Evolutionary conservation across 2,329 filamentous ascomycete species (phyloP).

Genomic region (Fusarium guadeloupense): DNA sequence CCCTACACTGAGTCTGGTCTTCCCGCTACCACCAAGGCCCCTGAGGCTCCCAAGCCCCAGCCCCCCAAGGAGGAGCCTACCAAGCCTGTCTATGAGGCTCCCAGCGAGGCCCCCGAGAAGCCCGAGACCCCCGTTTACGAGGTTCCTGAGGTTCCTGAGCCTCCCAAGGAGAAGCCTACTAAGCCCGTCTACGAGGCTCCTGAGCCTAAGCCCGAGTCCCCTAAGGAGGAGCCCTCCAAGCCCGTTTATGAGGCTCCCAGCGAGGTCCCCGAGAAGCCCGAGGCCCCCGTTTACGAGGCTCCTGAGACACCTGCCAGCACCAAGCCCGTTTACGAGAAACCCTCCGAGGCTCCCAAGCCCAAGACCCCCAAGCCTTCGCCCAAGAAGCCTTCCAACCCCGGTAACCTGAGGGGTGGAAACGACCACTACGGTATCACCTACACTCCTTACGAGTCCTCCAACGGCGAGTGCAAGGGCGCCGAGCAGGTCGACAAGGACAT

Average conservation of each 20-base stretch:
- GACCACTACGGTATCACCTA: constrained; percentile 81
- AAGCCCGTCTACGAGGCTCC: constrained; percentile 27
- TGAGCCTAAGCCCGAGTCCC: constrained; percentile 32
- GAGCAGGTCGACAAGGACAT: constrained; percentile 69
- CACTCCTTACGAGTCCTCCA: constrained; percentile 72
- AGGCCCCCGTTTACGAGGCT: constrained; percentile 10
- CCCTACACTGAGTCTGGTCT: constrained; percentile 64
- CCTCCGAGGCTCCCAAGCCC: constrained; percentile 40
- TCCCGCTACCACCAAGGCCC: constrained; percentile 42
- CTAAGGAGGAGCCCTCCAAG: constrained; percentile 29
- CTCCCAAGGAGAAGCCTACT: constrained; percentile 33
- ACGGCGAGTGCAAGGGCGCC: constrained; percentile 71
- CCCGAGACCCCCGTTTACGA: constrained; percentile 26
- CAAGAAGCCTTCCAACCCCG: constrained; percentile 38
- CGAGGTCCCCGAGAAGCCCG: constrained; percentile 9
- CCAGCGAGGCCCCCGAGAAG: too few relatives aligned
- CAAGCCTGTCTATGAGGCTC: constrained; percentile 26
- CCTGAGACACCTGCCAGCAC: constrained; percentile 20
- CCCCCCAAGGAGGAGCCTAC: constrained; percentile 36
- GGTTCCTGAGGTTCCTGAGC: constrained; percentile 24
- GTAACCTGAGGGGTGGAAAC: constrained; percentile 53
- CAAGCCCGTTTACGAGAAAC: constrained; percentile 20
- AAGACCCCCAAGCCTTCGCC: constrained; percentile 35
- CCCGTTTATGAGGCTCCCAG: constrained; percentile 22
- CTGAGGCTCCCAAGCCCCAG: constrained; percentile 32